Evolutionary conservation across 129 eudicot genomes (phyloP), one percentile per base, ranked within the genome.

Genomic region (Artemisia annua): DNA sequence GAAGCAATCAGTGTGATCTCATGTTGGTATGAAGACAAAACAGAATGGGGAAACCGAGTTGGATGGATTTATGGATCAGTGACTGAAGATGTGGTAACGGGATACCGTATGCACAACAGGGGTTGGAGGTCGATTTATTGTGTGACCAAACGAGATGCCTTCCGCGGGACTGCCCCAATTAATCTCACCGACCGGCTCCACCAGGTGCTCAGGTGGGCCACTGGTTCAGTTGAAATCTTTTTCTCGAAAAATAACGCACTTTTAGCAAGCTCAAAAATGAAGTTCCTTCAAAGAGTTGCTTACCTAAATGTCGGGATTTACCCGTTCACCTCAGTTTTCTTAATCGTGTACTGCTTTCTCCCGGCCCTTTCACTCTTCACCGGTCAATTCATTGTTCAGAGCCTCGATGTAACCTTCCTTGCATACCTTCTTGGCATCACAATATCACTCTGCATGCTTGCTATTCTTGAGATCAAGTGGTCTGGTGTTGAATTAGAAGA

Each of bases 31-130:
- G 92, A 87, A 54, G 86, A 87, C 0, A 87, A 86, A 75, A 86
- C 91, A 0, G 91, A 86, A 59, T 86, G 91, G 91, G 91, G 91
- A 43, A 76, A 75, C 44, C 76, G 91, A 18, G 86, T 86, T 7
- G 91, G 91, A 15, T 86, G 91, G 91, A 86, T 86, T 63, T 86
- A 86, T 2, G 91, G 91, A 30, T 86, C 91, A 0, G 91, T 86
- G 0, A 86, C 91, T 0, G 91, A 87, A 79, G 92, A 87, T 35
- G 92, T 87, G 73, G 92, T 87, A 8, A 87, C 88, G 5, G 88
- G 92, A 16, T 87, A 87, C 62, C 70, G 92, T 50, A 87, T 87
- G 92, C 92, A 87, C 61, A 87, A 87, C 57, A 51, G 88, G 18
- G 92, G 92, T 3, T 87, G 92, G 92, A 74, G 82, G 74, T 87